Evolutionary conservation across 2,329 filamentous ascomycete species (phyloP).

Genomic region (Hypoxylon sp.): DNA sequence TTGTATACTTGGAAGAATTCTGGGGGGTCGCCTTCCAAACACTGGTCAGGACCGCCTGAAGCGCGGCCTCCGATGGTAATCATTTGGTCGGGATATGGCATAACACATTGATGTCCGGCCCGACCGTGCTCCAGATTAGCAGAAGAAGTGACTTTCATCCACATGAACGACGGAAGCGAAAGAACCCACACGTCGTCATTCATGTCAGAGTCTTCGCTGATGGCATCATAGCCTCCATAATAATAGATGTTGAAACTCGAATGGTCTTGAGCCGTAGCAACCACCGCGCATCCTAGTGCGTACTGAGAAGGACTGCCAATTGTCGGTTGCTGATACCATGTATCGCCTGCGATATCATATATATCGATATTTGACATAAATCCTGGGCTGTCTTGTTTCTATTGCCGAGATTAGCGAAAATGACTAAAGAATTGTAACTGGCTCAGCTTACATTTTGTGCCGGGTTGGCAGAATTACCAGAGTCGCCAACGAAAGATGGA

Average conservation of each 20-base stretch:
- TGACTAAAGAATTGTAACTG: background rate
- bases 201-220: slow-evolving; percentile 55
- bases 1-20: slow-evolving; percentile 76
- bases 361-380: slow-evolving; percentile 81
- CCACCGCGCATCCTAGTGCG: slow-evolving; percentile 78
- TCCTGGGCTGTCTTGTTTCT: slow-evolving; percentile 73
- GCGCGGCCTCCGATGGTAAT: slow-evolving; percentile 77
- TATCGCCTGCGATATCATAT: slow-evolving; percentile 76
- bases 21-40: slow-evolving; percentile 58
- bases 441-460: slow-evolving; percentile 55
- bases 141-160: slow-evolving; percentile 67
- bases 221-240: slow-evolving; percentile 78
- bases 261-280: slow-evolving; percentile 75
- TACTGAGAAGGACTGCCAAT: slow-evolving; percentile 66
- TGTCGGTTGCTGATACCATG: slow-evolving; percentile 78
- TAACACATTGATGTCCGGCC: slow-evolving; percentile 80
- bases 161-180: slow-evolving; percentile 82
- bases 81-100: slow-evolving; percentile 83
- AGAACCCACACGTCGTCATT: slow-evolving; percentile 83
- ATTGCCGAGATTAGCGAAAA: slow-evolving; percentile 40
- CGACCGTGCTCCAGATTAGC: slow-evolving; percentile 66
- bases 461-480: slow-evolving; percentile 48
- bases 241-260: slow-evolving; percentile 87
- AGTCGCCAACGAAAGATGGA: slow-evolving; percentile 60
- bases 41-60: slow-evolving; percentile 51